Percentiles rank a stretch among this genome's conserved stretches.
phyloP scores from a whole-genome alignment of 805 yeast species.

The Pichia rugopelliculosa region DNA sequence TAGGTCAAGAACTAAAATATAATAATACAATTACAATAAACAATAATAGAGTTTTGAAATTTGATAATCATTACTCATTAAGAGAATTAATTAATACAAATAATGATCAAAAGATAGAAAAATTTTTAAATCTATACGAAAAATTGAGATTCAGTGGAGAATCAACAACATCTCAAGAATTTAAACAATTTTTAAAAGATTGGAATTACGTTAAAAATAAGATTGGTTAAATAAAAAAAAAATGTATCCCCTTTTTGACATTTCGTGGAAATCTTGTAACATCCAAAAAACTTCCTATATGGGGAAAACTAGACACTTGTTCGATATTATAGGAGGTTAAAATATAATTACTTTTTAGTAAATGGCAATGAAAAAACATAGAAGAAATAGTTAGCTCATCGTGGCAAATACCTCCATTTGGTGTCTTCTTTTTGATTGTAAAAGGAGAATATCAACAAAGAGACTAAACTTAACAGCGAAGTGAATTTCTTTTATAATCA shows the following conservation, averaged over 20 bases:
- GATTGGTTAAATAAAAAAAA: not conserved
- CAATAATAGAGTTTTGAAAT: slow-evolving; percentile 16
- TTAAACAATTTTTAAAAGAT: slow-evolving; percentile 49
- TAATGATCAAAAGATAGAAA: slow-evolving; percentile 10
- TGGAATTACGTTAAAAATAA: slow-evolving; percentile 21
- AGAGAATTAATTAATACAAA: slow-evolving; percentile 27
- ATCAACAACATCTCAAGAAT: slow-evolving; percentile 49
- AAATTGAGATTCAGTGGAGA: slow-evolving; percentile 57
- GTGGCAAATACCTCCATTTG: slow-evolving; percentile 57
- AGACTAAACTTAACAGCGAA: not conserved
- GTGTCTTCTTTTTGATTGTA: slow-evolving; percentile 48
- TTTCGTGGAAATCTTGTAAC: slow-evolving; percentile 45
- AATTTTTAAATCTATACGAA: slow-evolving; percentile 54
- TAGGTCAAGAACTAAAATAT: slow-evolving; percentile 51
- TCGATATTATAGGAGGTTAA: slow-evolving; percentile 44
- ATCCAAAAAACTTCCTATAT: slow-evolving; percentile 54
- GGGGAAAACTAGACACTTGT: slow-evolving; percentile 30
- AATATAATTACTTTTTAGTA: slow-evolving; percentile 26
- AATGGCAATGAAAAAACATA: slow-evolving; percentile 64
- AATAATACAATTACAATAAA: slow-evolving; percentile 22
- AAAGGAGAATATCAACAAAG: slow-evolving; percentile 15
- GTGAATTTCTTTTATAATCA: not conserved
- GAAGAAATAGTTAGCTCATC: slow-evolving; percentile 53
- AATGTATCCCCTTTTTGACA: slow-evolving; percentile 46
- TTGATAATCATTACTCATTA: slow-evolving; percentile 17